Evolutionary conservation across 306 rosid genomes (phyloP).

Genomic region (Cicer yamashitae): DNA sequence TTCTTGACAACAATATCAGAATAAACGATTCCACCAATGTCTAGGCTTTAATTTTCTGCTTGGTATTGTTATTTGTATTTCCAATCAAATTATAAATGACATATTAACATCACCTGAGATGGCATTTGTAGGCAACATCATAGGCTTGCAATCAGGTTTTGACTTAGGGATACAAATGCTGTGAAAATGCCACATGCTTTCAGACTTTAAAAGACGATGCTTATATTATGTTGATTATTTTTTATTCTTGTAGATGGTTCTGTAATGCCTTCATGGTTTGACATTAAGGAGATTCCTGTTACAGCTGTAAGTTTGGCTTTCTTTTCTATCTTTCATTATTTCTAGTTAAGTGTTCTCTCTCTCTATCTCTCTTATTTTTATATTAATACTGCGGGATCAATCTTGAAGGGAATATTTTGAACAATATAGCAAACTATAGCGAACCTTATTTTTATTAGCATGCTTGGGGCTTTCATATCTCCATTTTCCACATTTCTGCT

Average conservation of each 20-base stretch:
- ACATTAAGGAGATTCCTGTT: conserved; percentile 77
- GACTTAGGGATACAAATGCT: background rate
- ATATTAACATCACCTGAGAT: background rate
- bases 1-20: too few species aligned
- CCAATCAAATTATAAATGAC: background rate
- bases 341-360: background rate
- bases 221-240: conserved; percentile 16
- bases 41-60: conserved; percentile 1
- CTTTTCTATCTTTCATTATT: conserved; percentile 17
- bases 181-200: conserved; percentile 8
- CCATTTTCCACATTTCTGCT: conserved; percentile 5
- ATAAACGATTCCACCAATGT: background rate
- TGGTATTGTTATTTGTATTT: conserved; percentile 1
- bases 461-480: background rate
- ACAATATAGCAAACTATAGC: background rate
- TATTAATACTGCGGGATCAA: background rate
- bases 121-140: background rate
- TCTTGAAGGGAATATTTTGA: conserved; percentile 19
- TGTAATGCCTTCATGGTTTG: conserved; percentile 93
- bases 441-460: background rate
- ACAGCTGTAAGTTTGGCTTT: conserved; percentile 66
- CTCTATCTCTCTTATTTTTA: background rate
- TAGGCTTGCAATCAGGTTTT: background rate
- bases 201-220: conserved; percentile 30
- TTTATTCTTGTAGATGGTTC: conserved; percentile 67